Evolutionary conservation across 352 stramenopile species (phyloP).

Genomic region (Phytophthora citrophthora): DNA sequence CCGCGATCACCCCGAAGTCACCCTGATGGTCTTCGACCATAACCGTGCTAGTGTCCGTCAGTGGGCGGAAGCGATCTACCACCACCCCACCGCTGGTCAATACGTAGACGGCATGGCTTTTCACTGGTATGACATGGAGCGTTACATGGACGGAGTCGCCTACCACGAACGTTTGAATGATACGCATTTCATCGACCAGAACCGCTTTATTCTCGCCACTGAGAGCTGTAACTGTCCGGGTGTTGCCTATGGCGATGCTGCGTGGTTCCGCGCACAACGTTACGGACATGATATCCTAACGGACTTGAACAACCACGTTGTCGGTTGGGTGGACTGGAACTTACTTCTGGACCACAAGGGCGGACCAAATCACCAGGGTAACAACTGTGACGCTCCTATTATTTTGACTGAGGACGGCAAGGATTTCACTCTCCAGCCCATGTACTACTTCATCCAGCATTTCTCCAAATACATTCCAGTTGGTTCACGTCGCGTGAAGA

Average conservation of each 20-base stretch:
- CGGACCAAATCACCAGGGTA: constrained; percentile 89
- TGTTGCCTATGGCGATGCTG: constrained; percentile 57
- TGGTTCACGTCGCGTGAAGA: constrained; percentile 64
- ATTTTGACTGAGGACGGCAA: constrained; percentile 66
- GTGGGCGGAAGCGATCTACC: constrained; percentile 79
- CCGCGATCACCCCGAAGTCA: constrained; percentile 87
- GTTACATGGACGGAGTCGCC: constrained; percentile 74
- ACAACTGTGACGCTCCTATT: constrained; percentile 69
- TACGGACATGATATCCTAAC: constrained; percentile 91
- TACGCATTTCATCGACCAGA: constrained; percentile 69
- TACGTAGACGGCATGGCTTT: constrained; percentile 93
- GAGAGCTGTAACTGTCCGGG: constrained; percentile 83
- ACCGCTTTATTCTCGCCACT: constrained; percentile 68
- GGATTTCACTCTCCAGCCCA: constrained; percentile 79
- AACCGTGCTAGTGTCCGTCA: constrained; percentile 81
- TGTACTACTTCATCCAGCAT: constrained; percentile 92
- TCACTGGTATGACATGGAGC: constrained; percentile 87
- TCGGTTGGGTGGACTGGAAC: constrained; percentile 94
- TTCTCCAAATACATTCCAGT: constrained; percentile 84
- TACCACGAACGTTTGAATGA: constrained; percentile 80
- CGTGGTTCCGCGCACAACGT: constrained; percentile 86
- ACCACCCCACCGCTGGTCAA: constrained; percentile 57
- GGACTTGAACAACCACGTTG: constrained; percentile 87
- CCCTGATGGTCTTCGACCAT: constrained; percentile 93
- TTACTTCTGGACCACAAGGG: constrained; percentile 87